A percentile compares a stretch with the other conserved stretches of the same genome.
Evolutionary conservation across 768 basidiomycete genomes (phyloP).

Genomic region (Pholiota conissans): DNA sequence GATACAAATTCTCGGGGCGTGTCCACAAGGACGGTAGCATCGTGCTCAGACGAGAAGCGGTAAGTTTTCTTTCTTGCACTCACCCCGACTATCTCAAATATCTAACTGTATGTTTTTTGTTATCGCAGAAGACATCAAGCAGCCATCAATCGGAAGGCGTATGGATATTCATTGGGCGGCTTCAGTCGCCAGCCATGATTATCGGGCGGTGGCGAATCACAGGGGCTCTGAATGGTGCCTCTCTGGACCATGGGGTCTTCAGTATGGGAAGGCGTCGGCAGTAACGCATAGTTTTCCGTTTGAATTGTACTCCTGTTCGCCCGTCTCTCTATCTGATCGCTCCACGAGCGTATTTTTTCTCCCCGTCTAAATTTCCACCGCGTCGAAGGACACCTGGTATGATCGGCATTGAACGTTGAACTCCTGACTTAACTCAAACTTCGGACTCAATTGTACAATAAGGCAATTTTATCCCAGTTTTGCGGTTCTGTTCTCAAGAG

Average conservation of each 20-base stretch:
- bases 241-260: slow-evolving; percentile 49
- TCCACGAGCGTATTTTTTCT: not conserved
- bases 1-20: slow-evolving; percentile 59
- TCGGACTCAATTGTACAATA: not conserved
- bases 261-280: slow-evolving; percentile 45
- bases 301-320: not conserved
- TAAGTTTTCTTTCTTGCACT: slow-evolving; percentile 29
- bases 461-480: not conserved
- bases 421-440: not conserved
- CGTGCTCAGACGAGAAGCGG: slow-evolving; percentile 60
- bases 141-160: slow-evolving; percentile 40
- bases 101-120: not conserved
- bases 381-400: not conserved
- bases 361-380: not conserved
- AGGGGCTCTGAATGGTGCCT: slow-evolving; percentile 28
- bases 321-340: not conserved
- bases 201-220: slow-evolving; percentile 54
- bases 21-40: slow-evolving; percentile 61
- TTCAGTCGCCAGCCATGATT: slow-evolving; percentile 47
- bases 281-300: not conserved
- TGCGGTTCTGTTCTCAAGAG: slow-evolving; percentile 1
- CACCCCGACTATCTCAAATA: not conserved
- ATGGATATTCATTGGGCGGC: slow-evolving; percentile 60
- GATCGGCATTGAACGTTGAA: not conserved
- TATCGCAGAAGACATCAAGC: slow-evolving; percentile 35